Percentiles rank a stretch among this genome's conserved stretches.
Evolutionary conservation across 2,329 filamentous ascomycete genomes (phyloP).

Genomic region (Fusarium metavorans): DNA sequence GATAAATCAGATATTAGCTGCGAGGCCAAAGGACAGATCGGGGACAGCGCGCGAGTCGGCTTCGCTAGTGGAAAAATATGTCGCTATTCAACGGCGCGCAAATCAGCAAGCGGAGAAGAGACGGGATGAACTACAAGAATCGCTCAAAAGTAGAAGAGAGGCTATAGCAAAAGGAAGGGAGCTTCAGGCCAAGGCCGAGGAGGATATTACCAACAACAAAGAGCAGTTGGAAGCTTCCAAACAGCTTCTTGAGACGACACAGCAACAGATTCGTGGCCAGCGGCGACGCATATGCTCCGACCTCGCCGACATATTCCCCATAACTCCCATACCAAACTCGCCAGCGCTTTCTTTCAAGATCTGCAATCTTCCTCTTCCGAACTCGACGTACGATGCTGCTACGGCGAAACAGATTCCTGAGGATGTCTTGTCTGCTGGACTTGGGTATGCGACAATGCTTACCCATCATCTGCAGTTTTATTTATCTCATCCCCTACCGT

Average conservation of each 20-base stretch:
- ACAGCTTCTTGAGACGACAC: conserved; percentile 66
- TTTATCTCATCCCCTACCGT: conserved; percentile 81
- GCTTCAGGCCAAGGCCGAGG: conserved; percentile 68
- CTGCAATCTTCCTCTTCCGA: conserved; percentile 81
- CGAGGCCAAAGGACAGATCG: conserved; percentile 56
- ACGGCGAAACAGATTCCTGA: conserved; percentile 65
- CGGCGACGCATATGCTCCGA: conserved; percentile 90
- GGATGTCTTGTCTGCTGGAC: conserved; percentile 80
- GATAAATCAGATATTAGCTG: conserved; percentile 72
- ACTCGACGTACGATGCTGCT: conserved; percentile 76
- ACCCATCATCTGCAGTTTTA: conserved; percentile 85
- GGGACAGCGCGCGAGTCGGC: conserved; percentile 64
- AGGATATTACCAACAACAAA: conserved; percentile 71
- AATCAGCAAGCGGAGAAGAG: conserved; percentile 72
- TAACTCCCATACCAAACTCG: conserved; percentile 70
- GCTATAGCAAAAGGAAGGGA: conserved; percentile 75
- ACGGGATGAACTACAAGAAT: conserved; percentile 75
- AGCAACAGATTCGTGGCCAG: conserved; percentile 82
- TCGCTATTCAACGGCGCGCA: conserved; percentile 73
- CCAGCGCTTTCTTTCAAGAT: conserved; percentile 86
- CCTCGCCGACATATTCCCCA: conserved; percentile 81
- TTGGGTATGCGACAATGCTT: conserved; percentile 84
- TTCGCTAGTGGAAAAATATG: conserved; percentile 62
- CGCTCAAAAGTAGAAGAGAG: conserved; percentile 72
- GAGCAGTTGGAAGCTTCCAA: conserved; percentile 69